phyloP scores from a whole-genome alignment of 768 basidiomycete genomes.

The Lactarius hengduanensis region DNA sequence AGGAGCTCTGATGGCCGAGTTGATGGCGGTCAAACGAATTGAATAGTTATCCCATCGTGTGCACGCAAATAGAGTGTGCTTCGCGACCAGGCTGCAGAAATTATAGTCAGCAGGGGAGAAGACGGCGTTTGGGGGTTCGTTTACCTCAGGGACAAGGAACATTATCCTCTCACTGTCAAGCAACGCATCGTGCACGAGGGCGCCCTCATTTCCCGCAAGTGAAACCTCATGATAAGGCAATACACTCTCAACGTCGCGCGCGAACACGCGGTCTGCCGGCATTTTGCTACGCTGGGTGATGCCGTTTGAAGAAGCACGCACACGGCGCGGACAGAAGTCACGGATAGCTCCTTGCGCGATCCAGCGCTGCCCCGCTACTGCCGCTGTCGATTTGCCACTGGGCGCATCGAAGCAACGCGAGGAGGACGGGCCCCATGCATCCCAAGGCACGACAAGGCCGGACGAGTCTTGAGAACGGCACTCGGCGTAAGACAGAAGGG shows the following conservation, averaged over 20 bases:
- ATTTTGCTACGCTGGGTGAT: neutral
- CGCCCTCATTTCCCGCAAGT: neutral
- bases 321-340: slow-evolving; percentile 11
- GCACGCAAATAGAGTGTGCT: neutral
- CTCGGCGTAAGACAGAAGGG: slow-evolving; percentile 7
- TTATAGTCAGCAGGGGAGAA: neutral
- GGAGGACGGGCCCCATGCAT: slow-evolving; percentile 4
- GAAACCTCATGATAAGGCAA: slow-evolving; percentile 5
- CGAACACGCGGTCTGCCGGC: neutral
- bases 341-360: neutral
- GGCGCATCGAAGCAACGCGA: slow-evolving; percentile 4
- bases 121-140: neutral
- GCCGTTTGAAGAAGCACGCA: neutral
- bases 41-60: neutral
- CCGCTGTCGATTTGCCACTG: neutral
- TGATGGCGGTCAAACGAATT: neutral
- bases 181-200: neutral
- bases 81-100: neutral
- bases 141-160: slow-evolving; percentile 2
- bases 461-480: neutral
- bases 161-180: slow-evolving; percentile 8
- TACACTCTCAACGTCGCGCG: slow-evolving; percentile 1
- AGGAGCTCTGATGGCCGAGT: neutral
- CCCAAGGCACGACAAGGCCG: neutral
- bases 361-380: slow-evolving; percentile 4